These are phyloP conservation scores for Cordyceps militaris DNA, from an alignment of 2,329 filamentous ascomycete genomes.

Conservation along the genomic window DNA sequence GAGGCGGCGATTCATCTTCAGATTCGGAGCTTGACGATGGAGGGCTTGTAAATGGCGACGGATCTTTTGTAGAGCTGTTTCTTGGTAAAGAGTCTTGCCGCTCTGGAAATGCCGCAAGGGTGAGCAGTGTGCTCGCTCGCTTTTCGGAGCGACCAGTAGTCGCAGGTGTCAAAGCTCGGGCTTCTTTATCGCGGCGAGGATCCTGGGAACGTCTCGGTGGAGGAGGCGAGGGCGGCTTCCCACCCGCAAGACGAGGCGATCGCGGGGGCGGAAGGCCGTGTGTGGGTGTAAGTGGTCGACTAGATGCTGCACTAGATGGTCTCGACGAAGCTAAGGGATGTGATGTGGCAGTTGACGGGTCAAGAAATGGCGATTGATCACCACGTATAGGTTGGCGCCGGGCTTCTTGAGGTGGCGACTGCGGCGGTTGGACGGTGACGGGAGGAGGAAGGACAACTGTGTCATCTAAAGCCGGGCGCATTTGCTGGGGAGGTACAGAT, in stretches of 20 bases:
- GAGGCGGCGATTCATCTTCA: slow-evolving; percentile 44
- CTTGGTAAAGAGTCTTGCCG: slow-evolving; percentile 25
- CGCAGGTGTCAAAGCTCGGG: slow-evolving; percentile 9
- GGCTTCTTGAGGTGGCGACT: slow-evolving; percentile 54
- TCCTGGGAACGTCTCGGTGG: slow-evolving; percentile 58
- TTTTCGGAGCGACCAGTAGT: neutral
- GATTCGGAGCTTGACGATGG: slow-evolving; percentile 59
- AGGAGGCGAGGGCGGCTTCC: slow-evolving; percentile 55
- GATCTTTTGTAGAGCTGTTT: slow-evolving; percentile 27
- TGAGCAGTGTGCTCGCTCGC: slow-evolving; percentile 22
- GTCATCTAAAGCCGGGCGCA: slow-evolving; percentile 21
- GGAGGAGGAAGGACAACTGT: slow-evolving; percentile 46
- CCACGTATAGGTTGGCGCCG: slow-evolving; percentile 26
- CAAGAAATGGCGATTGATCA: slow-evolving; percentile 40
- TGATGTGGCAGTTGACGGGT: slow-evolving; percentile 38
- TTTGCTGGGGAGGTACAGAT: slow-evolving; percentile 10
- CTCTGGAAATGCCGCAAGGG: slow-evolving; percentile 39
- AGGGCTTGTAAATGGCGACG: slow-evolving; percentile 82
- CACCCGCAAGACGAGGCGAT: slow-evolving; percentile 41
- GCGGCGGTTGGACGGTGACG: slow-evolving; percentile 62
- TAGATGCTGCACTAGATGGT: slow-evolving; percentile 44
- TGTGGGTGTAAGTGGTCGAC: slow-evolving; percentile 46
- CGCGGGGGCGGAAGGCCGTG: slow-evolving; percentile 27
- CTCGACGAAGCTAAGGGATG: slow-evolving; percentile 38
- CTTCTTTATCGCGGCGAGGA: slow-evolving; percentile 42